Evolutionary conservation across 345 rosid genomes (phyloP), one percentile per base, ranked within the genome.

Genomic region (Lumnitzera racemosa): DNA sequence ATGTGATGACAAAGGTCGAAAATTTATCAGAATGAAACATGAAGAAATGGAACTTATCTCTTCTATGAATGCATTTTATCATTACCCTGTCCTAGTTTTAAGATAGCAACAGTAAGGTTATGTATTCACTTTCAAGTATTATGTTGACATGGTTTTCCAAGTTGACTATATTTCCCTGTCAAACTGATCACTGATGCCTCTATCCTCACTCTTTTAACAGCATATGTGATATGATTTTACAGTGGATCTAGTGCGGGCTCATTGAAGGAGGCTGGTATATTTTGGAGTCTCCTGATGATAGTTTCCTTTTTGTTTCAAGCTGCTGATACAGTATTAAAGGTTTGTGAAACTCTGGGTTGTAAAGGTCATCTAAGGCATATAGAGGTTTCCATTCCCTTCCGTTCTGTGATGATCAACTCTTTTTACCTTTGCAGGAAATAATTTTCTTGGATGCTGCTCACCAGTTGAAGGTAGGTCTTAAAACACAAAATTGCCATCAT

Each of bases 271-370:
- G 86, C 77, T 1, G 80, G 95, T 55, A 75, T 91, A 62, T 83
- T 88, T 79, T 91, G 98, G 98, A 91, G 88, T 79, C 77, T 88
- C 65, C 66, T 91, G 72, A 88, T 91, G 96, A 86, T 81, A 57
- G 53, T 79, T 69, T 91, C 98, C 46, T 91, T 91, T 80, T 73
- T 91, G 58, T 73, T 91, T 58, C 98, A 91, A 88, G 98, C 96
- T 6, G 96, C 91, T 53, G 96, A 83, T 72, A 83, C 95, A 24
- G 88, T 88, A 46, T 70, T 86, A 61, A 91, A 91, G 96, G 96
- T 91, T 74, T 68, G 80, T 27, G 24, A 68, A 65, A 46, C 56
- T 78, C 67, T 59, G 47, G 27, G 51, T 53, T 55, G 27, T 46
- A 47, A 61, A 58, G 58, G 7, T 27, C 66, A 61, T 51, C 61